Percentiles rank a stretch among this genome's conserved stretches.
These are phyloP conservation scores for Nannizzia gypsea DNA, from an alignment of 2,329 filamentous ascomycete genomes.

Conservation along the genomic window DNA sequence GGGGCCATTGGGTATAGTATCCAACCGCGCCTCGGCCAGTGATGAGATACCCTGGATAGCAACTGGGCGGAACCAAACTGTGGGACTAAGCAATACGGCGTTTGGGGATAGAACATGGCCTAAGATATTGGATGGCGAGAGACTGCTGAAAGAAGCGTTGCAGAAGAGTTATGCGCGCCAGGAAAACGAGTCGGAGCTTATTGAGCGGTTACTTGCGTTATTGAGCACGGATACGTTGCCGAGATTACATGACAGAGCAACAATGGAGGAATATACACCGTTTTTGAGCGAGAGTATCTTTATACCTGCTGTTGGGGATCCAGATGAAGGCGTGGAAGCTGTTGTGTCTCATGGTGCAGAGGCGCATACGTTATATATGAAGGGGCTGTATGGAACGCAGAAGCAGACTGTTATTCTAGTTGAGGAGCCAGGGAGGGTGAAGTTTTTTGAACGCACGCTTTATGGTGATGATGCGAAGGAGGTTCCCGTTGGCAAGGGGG, in stretches of 20 bases:
- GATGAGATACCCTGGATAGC: constrained; percentile 43
- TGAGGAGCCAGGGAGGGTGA: constrained; percentile 42
- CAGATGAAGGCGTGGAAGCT: constrained; percentile 24
- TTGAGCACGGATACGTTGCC: constrained; percentile 47
- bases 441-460: constrained; percentile 52
- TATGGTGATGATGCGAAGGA: constrained; percentile 43
- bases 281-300: constrained; percentile 50
- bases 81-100: constrained; percentile 50
- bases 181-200: constrained; percentile 39
- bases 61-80: constrained; percentile 38
- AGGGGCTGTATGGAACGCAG: constrained; percentile 51
- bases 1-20: constrained; percentile 47
- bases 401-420: constrained; percentile 53
- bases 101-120: constrained; percentile 50
- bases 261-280: constrained; percentile 44
- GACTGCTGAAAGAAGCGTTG: constrained; percentile 41
- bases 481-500: constrained; percentile 36
- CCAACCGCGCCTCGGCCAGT: constrained; percentile 46
- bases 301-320: constrained; percentile 44
- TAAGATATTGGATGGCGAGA: constrained; percentile 49
- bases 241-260: constrained; percentile 35
- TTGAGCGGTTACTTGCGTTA: constrained; percentile 41
- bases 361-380: constrained; percentile 23
- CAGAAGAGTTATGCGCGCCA: constrained; percentile 31
- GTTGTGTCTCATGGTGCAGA: constrained; percentile 17